These are phyloP conservation scores for Leptodermis oblonga DNA, from an alignment of 257 asterid species.

Conservation along the genomic window DNA sequence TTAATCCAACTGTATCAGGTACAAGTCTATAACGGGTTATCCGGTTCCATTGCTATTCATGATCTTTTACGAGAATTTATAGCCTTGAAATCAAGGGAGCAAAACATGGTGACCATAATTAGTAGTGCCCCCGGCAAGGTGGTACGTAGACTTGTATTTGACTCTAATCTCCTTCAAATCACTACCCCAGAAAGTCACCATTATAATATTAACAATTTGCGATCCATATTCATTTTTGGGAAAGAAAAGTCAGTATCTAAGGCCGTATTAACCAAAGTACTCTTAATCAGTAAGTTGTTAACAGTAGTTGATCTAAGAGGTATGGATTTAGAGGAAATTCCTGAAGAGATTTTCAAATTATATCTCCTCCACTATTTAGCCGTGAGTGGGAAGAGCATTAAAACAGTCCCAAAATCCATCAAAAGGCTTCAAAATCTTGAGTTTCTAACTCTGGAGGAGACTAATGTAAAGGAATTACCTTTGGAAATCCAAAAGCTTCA, in stretches of 20 bases:
- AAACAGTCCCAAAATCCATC: conserved; percentile 16
- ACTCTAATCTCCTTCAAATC: neutral
- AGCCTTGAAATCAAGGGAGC: conserved; percentile 12
- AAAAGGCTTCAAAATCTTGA: conserved; percentile 15
- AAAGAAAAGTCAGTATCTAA: neutral
- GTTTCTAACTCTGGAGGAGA: no score
- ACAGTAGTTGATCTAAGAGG: conserved; percentile 21
- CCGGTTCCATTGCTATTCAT: neutral
- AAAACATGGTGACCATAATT: conserved; percentile 8
- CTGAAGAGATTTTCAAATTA: conserved; percentile 21
- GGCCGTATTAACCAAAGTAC: neutral
- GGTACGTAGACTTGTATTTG: conserved; percentile 16
- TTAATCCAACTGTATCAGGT: conserved; percentile 14
- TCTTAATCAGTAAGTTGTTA: conserved; percentile 9
- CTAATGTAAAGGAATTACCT: no score
- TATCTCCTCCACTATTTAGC: conserved; percentile 20
- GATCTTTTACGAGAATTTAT: conserved; percentile 12
- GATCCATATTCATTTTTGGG: conserved; percentile 8
- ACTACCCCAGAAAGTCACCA: neutral
- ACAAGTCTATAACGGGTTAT: neutral
- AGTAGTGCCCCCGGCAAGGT: neutral
- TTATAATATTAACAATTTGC: neutral
- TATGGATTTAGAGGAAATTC: conserved; percentile 13
- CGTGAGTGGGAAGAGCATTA: conserved; percentile 9
- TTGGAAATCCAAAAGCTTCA: no score